Percentiles rank a stretch among this genome's conserved stretches.
Evolutionary conservation across 2,329 filamentous ascomycete species (phyloP).

Genomic region (Aspergillus neoniger): DNA sequence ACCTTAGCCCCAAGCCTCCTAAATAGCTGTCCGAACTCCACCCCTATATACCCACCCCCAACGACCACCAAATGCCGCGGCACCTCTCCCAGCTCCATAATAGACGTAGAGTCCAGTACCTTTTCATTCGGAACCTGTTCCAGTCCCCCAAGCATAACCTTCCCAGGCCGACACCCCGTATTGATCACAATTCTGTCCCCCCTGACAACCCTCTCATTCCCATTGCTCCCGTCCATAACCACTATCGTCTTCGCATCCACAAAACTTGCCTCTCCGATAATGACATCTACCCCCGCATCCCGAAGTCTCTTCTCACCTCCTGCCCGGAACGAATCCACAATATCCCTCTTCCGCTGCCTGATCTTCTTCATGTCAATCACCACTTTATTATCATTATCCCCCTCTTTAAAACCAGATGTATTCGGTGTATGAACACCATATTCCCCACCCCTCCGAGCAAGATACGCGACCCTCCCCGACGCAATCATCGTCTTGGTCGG

Average conservation of each 20-base stretch:
- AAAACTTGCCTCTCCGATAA: conserved; percentile 6
- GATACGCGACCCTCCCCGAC: conserved; percentile 53
- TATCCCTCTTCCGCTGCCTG: conserved; percentile 56
- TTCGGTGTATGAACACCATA: neutral
- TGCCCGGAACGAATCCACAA: conserved; percentile 53
- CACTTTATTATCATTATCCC: conserved; percentile 18
- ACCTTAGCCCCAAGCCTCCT: conserved; percentile 1
- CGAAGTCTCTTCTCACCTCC: conserved; percentile 45
- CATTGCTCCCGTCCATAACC: neutral
- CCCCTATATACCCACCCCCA: conserved; percentile 10
- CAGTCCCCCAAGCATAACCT: neutral
- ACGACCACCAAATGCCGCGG: conserved; percentile 7
- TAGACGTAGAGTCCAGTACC: conserved; percentile 5
- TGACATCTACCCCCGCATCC: conserved; percentile 3
- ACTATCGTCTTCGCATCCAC: conserved; percentile 1
- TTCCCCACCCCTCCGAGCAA: neutral
- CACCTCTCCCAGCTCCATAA: conserved; percentile 4
- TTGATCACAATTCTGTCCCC: neutral
- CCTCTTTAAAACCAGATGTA: no score
- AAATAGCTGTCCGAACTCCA: conserved; percentile 10
- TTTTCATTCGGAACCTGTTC: neutral
- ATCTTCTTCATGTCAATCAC: conserved; percentile 53
- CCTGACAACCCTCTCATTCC: neutral
- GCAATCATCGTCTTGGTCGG: conserved; percentile 61
- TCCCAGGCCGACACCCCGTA: neutral